Conservation (phyloP, 805 yeast species). For the Saccharomycopsis fibuligera region DNA sequence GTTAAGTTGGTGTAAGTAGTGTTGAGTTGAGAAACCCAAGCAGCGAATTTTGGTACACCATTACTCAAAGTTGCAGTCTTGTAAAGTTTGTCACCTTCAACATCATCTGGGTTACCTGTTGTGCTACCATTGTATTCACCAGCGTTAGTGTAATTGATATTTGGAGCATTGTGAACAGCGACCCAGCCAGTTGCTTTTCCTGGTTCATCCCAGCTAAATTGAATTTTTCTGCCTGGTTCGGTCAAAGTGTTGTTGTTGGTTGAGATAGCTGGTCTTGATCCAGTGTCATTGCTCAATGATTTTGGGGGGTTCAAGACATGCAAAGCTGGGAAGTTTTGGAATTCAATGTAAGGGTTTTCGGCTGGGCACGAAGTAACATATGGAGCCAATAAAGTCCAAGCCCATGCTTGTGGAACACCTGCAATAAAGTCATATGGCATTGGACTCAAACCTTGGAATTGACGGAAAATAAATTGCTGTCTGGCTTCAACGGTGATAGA, state of each 20-base stretch:
- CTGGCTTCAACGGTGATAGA: not conserved
- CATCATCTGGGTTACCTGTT: not conserved
- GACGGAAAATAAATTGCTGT: not conserved
- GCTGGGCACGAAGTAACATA: constrained; percentile 1
- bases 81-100: not conserved
- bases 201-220: not conserved
- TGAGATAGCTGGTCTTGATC: not conserved
- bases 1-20: not conserved
- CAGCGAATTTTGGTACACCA: not conserved
- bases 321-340: not conserved
- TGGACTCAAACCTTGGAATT: not conserved
- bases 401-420: not conserved
- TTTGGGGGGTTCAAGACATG: not conserved
- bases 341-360: not conserved
- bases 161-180: not conserved
- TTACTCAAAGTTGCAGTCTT: not conserved
- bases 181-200: not conserved
- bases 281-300: not conserved
- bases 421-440: constrained; percentile 1
- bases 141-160: not conserved
- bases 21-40: constrained; percentile 1
- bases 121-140: not conserved
- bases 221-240: not conserved
- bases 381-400: not conserved
- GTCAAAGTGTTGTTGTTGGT: not conserved